Evolutionary conservation across 2,329 filamentous ascomycete species (phyloP).

Genomic region (Zopfia rhizophila): DNA sequence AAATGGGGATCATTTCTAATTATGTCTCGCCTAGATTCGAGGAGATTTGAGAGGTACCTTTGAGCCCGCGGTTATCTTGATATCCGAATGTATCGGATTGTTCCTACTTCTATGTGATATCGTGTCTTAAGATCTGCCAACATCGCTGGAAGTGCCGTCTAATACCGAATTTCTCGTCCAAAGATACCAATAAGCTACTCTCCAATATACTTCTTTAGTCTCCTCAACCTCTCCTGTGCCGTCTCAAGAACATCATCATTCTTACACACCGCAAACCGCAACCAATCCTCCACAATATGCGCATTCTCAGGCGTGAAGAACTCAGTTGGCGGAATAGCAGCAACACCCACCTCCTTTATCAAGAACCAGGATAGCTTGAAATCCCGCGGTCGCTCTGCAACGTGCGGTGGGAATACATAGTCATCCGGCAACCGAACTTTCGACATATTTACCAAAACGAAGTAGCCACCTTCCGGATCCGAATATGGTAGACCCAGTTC

Average conservation of each 20-base stretch:
- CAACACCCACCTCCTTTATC: conserved; percentile 95
- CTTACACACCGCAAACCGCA: conserved; percentile 97
- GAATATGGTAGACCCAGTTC: conserved; percentile 72
- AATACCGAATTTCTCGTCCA: too few relatives aligned
- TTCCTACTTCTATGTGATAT: too few relatives aligned
- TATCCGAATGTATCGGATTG: too few relatives aligned
- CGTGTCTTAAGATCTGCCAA: too few relatives aligned
- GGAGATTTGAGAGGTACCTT: too few relatives aligned
- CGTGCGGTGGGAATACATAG: conserved; percentile 90
- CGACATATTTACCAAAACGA: conserved; percentile 92
- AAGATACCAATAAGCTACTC: conserved; percentile 31
- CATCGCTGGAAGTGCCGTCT: too few relatives aligned
- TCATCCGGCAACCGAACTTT: conserved; percentile 84
- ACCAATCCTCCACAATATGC: conserved; percentile 88
- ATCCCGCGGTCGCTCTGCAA: conserved; percentile 85
- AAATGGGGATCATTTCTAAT: too few relatives aligned
- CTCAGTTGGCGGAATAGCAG: conserved; percentile 94
- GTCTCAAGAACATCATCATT: conserved; percentile 77
- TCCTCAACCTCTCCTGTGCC: conserved; percentile 61
- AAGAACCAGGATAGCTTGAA: conserved; percentile 97
- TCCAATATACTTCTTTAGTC: conserved; percentile 61
- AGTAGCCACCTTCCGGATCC: conserved; percentile 96
- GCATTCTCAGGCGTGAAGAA: conserved; percentile 91
- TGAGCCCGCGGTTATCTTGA: too few relatives aligned
- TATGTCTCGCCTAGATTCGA: too few relatives aligned